These are phyloP conservation scores for Xerocomellus intermedius DNA, from an alignment of 768 basidiomycete genomes.

Conservation along the genomic window DNA sequence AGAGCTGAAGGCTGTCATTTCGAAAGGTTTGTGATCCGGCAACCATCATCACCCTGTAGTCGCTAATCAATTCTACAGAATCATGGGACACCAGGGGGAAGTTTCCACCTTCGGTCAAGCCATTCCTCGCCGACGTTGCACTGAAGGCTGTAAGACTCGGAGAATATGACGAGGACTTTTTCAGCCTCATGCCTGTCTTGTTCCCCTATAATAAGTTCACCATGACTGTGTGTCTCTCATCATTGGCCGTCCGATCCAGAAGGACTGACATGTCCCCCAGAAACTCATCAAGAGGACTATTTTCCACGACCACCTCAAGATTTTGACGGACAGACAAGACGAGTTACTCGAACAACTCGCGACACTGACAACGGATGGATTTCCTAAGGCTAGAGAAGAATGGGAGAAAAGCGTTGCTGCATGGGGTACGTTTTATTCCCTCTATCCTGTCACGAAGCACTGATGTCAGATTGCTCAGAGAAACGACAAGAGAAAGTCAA, in stretches of 20 bases:
- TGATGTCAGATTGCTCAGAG: conserved; percentile 31
- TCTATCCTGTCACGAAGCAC: background rate
- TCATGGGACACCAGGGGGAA: conserved; percentile 81
- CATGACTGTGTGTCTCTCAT: conserved; percentile 62
- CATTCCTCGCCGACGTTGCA: conserved; percentile 66
- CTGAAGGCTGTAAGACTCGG: conserved; percentile 77
- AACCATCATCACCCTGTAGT: background rate
- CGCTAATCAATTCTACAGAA: conserved; percentile 42
- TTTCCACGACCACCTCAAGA: conserved; percentile 66
- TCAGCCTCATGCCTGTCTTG: conserved; percentile 78
- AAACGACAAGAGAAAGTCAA: conserved; percentile 58
- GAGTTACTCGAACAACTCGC: conserved; percentile 63
- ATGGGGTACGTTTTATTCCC: conserved; percentile 54
- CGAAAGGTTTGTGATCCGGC: conserved; percentile 43
- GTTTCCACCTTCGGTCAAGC: conserved; percentile 82
- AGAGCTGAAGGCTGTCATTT: conserved; percentile 57
- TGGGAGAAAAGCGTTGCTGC: conserved; percentile 66
- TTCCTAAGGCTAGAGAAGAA: conserved; percentile 68
- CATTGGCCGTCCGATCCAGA: background rate
- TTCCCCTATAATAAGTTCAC: conserved; percentile 97
- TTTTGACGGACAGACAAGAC: conserved; percentile 68
- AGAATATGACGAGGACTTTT: conserved; percentile 92
- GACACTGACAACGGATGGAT: conserved; percentile 60
- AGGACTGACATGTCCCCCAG: conserved; percentile 37
- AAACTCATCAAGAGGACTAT: conserved; percentile 94